Evolutionary conservation across 768 basidiomycete species (phyloP).

Genomic region (Suillus paluster): DNA sequence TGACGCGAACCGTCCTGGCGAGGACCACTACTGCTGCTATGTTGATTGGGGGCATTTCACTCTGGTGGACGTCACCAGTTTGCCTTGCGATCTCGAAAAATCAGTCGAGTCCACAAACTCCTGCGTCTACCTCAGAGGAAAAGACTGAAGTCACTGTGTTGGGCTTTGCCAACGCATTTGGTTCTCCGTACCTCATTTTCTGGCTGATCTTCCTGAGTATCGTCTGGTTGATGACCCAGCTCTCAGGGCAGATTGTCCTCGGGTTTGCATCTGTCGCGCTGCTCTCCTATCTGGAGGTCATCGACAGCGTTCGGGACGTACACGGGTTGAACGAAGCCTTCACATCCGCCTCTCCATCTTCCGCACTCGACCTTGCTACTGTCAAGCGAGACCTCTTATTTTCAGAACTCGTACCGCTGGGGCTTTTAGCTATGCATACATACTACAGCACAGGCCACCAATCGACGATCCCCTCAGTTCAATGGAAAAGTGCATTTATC

Average conservation of each 20-base stretch:
- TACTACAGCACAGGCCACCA: constrained; percentile 96
- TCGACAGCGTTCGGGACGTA: constrained; percentile 83
- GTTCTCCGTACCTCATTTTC: constrained; percentile 85
- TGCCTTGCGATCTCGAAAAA: constrained; percentile 67
- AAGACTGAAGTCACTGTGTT: constrained; percentile 61
- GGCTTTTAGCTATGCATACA: constrained; percentile 72
- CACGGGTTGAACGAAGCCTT: constrained; percentile 56
- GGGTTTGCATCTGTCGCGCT: constrained; percentile 66
- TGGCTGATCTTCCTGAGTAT: constrained; percentile 68
- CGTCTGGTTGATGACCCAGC: constrained; percentile 61
- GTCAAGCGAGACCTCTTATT: constrained; percentile 51
- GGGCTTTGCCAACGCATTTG: constrained; percentile 90
- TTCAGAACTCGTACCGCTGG: constrained; percentile 71
- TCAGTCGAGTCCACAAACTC: constrained; percentile 23
- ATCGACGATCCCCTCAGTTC: constrained; percentile 83
- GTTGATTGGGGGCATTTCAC: constrained; percentile 52
- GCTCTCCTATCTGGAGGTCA: constrained; percentile 77
- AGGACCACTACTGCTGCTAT: constrained; percentile 56
- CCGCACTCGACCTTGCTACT: constrained; percentile 38
- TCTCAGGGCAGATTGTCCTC: constrained; percentile 83
- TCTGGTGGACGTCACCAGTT: constrained; percentile 78
- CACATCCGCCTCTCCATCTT: constrained; percentile 49
- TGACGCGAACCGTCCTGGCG: constrained; percentile 63
- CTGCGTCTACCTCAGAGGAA: constrained; percentile 24
- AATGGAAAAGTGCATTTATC: constrained; percentile 95